Base-by-base conservation (phyloP, 2,329 filamentous ascomycete genomes). In the Sporothrix dimorphospora region DNA sequence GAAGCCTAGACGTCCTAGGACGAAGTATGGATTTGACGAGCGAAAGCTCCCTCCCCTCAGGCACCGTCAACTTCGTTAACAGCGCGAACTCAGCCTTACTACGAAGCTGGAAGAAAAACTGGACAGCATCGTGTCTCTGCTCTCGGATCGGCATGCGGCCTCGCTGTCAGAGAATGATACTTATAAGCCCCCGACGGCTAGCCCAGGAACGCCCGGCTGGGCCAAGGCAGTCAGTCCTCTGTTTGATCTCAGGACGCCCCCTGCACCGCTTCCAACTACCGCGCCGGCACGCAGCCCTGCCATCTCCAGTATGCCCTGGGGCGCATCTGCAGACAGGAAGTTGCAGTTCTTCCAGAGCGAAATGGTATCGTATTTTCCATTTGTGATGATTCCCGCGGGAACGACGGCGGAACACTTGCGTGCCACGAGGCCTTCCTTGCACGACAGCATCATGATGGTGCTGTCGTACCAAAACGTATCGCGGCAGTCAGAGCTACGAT, bases 381-480 rank as follows among this genome's bases (percentile, higher is more conserved):
- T 63, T 40, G 57, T 63, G 6, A 30, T 63, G 57, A n/a, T 63
- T 30, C 57, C 57, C 12, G 3, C 57, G 19, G 57, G 34, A 5
- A 42, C 34, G 34, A 63, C 34, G 34, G 57, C 57, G 2, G 57
- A 7, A 3, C 16, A 5, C 30, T 21, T 63, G 57, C 34, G 19
- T 12, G 30, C 30, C 30, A 2, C 30, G 30, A 16, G 30, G 16
- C 57, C 57, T 7, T 40, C 34, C 30, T 21, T 63, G 12, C 57
- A 63, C 34, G 57, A 63, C 57, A 63, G 57, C 57, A 42, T 63
- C 57, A 63, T 63, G 57, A 63, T 63, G 34, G 57, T 40, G 16
- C 34, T 42, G 30, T 63, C 57, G 30, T 63, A 63, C 34, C 57
- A 63, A 11, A 63, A 40, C 57, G 57, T 63, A 19, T 16, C 57